Evolutionary conservation across 2,329 filamentous ascomycete genomes (phyloP).

Genomic region (Talaromyces sp.): DNA sequence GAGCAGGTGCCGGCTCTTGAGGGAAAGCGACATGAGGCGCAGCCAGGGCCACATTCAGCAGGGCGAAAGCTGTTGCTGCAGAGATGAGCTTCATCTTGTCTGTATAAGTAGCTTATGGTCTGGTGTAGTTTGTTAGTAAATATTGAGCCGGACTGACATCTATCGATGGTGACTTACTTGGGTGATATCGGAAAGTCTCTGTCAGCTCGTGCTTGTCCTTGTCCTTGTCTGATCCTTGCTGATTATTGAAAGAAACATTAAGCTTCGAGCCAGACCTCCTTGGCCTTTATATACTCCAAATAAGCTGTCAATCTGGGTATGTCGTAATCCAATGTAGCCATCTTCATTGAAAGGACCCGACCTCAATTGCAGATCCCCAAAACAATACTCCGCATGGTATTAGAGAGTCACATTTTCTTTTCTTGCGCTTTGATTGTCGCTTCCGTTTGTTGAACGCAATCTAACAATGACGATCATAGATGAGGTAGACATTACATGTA

Average conservation of each 20-base stretch:
- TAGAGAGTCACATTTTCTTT: background rate
- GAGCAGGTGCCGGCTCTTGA: too few relatives aligned
- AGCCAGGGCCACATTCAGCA: conserved; percentile 12
- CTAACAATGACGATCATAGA: background rate
- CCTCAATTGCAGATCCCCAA: background rate
- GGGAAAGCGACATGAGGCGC: conserved; percentile 4
- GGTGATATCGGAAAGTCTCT: background rate
- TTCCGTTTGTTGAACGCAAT: background rate
- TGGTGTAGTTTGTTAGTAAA: background rate
- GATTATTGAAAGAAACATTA: background rate
- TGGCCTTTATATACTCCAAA: background rate
- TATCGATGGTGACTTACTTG: background rate
- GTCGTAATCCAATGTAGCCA: background rate
- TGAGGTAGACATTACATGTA: background rate
- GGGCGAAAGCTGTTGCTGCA: conserved; percentile 11
- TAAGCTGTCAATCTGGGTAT: background rate
- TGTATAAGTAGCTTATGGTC: background rate
- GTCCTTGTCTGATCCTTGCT: conserved; percentile 2
- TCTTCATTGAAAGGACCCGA: background rate
- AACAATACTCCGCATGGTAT: conserved; percentile 13
- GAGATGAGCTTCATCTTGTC: conserved; percentile 17
- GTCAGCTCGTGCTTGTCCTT: background rate
- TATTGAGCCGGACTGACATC: background rate
- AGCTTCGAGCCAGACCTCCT: background rate
- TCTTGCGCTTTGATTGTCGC: background rate